Evolutionary conservation across 768 basidiomycete genomes (phyloP).

Genomic region (Termitomyces sp.): DNA sequence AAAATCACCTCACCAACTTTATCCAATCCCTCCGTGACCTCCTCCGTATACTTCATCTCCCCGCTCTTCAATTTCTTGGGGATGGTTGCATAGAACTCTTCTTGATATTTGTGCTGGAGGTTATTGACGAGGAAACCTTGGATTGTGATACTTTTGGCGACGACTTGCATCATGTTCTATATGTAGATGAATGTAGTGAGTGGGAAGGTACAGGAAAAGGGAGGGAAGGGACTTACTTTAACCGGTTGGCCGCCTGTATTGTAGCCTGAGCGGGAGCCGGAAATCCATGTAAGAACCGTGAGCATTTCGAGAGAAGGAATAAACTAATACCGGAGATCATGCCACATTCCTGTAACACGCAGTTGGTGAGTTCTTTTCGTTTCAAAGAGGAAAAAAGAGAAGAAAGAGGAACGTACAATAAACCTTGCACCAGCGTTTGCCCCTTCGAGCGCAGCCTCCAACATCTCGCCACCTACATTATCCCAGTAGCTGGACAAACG

Average conservation of each 20-base stretch:
- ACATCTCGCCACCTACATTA: conserved; percentile 53
- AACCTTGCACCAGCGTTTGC: conserved; percentile 43
- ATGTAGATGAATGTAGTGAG: too few relatives aligned
- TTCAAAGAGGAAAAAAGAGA: not conserved
- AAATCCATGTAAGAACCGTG: not conserved
- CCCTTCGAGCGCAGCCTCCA: conserved; percentile 50
- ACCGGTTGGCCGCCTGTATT: conserved; percentile 25
- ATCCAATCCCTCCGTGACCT: too few relatives aligned
- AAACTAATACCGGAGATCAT: conserved; percentile 26
- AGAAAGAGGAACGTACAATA: conserved; percentile 26
- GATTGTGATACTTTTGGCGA: conserved; percentile 36
- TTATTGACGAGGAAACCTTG: conserved; percentile 32
- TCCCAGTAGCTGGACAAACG: conserved; percentile 40
- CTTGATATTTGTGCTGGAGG: conserved; percentile 28
- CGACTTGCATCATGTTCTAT: conserved; percentile 34
- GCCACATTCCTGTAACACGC: conserved; percentile 31
- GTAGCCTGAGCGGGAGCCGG: conserved; percentile 19
- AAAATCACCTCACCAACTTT: conserved; percentile 29
- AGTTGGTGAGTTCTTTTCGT: not conserved
- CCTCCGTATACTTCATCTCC: conserved; percentile 38
- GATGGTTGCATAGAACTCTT: conserved; percentile 37
- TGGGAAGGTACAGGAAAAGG: too few relatives aligned
- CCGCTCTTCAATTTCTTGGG: conserved; percentile 38
- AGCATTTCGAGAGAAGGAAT: not conserved
- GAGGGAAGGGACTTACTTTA: not conserved